A percentile compares a stretch with the other conserved stretches of the same genome.
Conservation (phyloP, 768 basidiomycete genomes). For the Phylloporus arenicola region DNA sequence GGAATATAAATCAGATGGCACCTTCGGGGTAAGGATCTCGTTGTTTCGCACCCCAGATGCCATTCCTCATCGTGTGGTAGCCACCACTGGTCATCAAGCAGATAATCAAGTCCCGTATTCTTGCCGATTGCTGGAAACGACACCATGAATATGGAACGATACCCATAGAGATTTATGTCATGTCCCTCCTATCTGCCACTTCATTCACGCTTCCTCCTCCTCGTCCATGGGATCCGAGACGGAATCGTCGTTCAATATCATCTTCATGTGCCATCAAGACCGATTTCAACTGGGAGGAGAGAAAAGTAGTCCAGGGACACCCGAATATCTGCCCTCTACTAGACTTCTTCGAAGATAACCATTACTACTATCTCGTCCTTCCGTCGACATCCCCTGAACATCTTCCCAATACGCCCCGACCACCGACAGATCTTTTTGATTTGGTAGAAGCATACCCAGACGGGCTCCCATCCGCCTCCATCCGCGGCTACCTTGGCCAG, state of each 20-base stretch:
- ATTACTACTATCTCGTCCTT: conserved; percentile 93
- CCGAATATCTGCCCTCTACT: conserved; percentile 92
- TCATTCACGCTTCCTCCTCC: conserved; percentile 72
- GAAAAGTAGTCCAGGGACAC: conserved; percentile 75
- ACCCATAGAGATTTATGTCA: conserved; percentile 95
- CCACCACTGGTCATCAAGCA: conserved; percentile 94
- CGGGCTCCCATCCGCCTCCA: conserved; percentile 68
- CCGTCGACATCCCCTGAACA: conserved; percentile 67
- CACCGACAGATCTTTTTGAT: conserved; percentile 87
- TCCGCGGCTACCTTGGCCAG: conserved; percentile 87
- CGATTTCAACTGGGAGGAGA: conserved; percentile 57
- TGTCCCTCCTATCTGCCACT: conserved; percentile 83
- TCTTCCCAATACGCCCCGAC: conserved; percentile 44
- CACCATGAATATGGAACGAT: conserved; percentile 93
- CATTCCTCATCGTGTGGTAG: conserved; percentile 34
- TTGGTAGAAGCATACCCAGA: conserved; percentile 85
- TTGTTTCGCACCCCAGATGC: conserved; percentile 1
- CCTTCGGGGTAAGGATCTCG: conserved; percentile 66
- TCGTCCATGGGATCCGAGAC: conserved; percentile 80
- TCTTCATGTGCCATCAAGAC: conserved; percentile 9
- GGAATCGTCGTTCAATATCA: conserved; percentile 28
- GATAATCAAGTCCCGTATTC: conserved; percentile 95
- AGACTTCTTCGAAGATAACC: conserved; percentile 95
- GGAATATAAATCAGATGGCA: conserved; percentile 68
- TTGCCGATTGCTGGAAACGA: conserved; percentile 99